Evolutionary conservation across 208 protist species (phyloP).

Genomic region (Trypanosoma avium): DNA sequence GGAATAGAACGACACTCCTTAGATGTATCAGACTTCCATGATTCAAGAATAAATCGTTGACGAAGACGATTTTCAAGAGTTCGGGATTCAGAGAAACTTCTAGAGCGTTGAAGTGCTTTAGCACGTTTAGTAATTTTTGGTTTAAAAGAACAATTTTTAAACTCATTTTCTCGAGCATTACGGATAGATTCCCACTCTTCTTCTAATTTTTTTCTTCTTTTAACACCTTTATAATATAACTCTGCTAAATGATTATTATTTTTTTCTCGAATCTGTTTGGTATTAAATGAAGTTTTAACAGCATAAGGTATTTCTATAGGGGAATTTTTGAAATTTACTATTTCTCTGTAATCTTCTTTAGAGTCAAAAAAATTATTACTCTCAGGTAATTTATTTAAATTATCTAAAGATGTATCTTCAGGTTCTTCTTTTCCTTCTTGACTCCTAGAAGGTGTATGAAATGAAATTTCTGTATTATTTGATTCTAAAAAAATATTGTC

Average conservation of each 20-base stretch:
- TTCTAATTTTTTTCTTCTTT: conserved; percentile 15
- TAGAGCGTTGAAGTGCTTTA: conserved; percentile 18
- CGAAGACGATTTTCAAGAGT: conserved; percentile 24
- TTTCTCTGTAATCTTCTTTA: not conserved
- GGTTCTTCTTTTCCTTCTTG: not conserved
- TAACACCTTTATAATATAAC: conserved; percentile 29
- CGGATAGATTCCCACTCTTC: conserved; percentile 20
- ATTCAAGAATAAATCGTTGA: conserved; percentile 50
- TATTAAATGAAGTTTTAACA: not conserved
- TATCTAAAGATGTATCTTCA: too few species aligned
- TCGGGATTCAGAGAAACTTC: conserved; percentile 8
- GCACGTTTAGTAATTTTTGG: conserved; percentile 42
- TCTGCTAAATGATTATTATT: conserved; percentile 5
- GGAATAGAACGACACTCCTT: conserved; percentile 33
- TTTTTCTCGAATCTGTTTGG: not conserved
- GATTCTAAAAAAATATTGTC: too few species aligned
- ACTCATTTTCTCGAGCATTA: conserved; percentile 24
- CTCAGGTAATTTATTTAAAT: too few species aligned
- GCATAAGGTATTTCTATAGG: not conserved
- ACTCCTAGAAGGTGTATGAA: too few species aligned
- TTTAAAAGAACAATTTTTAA: conserved; percentile 41
- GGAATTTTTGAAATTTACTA: not conserved
- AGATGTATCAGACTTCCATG: conserved; percentile 29
- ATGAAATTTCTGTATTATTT: too few species aligned
- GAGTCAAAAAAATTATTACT: too few species aligned